Percentiles rank a stretch among this genome's conserved stretches.
Conservation (phyloP, 2,329 filamentous ascomycete species). For the Colletotrichum endophyticum region DNA sequence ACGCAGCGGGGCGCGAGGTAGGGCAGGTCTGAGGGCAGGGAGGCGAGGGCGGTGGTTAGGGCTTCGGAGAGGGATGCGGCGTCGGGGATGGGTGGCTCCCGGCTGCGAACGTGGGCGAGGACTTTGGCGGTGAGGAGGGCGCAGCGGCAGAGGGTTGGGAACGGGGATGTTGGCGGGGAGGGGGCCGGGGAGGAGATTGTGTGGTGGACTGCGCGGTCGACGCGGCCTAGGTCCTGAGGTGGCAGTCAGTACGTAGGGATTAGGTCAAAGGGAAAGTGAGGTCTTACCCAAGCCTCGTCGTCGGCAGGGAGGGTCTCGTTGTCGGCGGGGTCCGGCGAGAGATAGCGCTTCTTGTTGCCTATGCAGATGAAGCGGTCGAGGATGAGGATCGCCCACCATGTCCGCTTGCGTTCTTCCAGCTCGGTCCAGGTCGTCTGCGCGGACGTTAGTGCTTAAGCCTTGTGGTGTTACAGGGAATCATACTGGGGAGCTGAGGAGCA, state of each 20-base stretch:
- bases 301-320: constrained; percentile 36
- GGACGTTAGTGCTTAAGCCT: constrained; percentile 30
- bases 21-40: not conserved
- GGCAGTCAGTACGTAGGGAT: not conserved
- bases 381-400: constrained; percentile 54
- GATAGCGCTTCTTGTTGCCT: constrained; percentile 23
- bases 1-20: constrained; percentile 24
- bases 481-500: constrained; percentile 40
- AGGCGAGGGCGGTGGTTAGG: not conserved
- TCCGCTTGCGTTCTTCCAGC: constrained; percentile 47
- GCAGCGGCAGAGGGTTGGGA: constrained; percentile 52
- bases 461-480: no score
- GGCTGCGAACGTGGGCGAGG: constrained; percentile 31
- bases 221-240: constrained; percentile 40
- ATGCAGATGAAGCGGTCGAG: constrained; percentile 35
- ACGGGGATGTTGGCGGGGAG: constrained; percentile 48
- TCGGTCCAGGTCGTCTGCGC: constrained; percentile 46
- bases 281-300: constrained; percentile 43
- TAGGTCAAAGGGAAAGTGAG: rapidly evolving
- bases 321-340: constrained; percentile 23
- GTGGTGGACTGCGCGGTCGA: constrained; percentile 28
- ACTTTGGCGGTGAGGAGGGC: constrained; percentile 37
- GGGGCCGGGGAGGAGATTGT: constrained; percentile 45
- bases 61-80: not conserved
- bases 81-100: not conserved